Base-by-base conservation (phyloP, 805 yeast genomes). In the Millerozyma acaciae region DNA sequence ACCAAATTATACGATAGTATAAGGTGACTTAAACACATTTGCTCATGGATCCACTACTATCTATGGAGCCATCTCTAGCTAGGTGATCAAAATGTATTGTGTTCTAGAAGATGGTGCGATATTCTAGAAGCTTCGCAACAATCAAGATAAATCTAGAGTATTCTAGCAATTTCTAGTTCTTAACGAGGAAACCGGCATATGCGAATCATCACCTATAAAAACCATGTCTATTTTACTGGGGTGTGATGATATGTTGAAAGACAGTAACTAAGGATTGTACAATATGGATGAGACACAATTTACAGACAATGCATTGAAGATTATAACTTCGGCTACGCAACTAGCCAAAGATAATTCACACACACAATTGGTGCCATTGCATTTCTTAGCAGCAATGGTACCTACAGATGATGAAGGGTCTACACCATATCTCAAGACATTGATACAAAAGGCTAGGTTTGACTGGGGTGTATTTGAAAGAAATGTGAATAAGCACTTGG, bases 271-370 rank as follows among this genome's bases (percentile, higher is more conserved):
- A 21, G 23, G n/a, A n/a, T 23, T 7, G 26, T n/a, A 8, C 26
- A 23, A 23, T 30, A 73, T 77, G 82, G 82, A 77, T 53, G 75
- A 75, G 48, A 60, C 89, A 38, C 89, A 86, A 70, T 84, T 86
- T 47, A 93, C 98, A 41, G 97, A 93, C 58, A 84, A 93, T 58
- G 97, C 97, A 27, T 75, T 87, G 49, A 79, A 75, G 34, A 76
- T 90, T 40, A 70, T 93, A 32, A 82, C 84, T 47, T 70, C 76
- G 50, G 95, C 97, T 34, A 76, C 79, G 38, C 76, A 82, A 53
- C 62, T 93, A 40, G 96, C 97, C 26, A 74, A 78, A 51, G 94
- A 87, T 45, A 87, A 86, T 52, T 73, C 83, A 32, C 88, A 93
- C 60, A 70, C 90, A 6, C 90, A 85, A 55, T 67, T 93, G 35